Evolutionary conservation across 208 protist species (phyloP).

Genomic region (Leishmania amazonensis): DNA sequence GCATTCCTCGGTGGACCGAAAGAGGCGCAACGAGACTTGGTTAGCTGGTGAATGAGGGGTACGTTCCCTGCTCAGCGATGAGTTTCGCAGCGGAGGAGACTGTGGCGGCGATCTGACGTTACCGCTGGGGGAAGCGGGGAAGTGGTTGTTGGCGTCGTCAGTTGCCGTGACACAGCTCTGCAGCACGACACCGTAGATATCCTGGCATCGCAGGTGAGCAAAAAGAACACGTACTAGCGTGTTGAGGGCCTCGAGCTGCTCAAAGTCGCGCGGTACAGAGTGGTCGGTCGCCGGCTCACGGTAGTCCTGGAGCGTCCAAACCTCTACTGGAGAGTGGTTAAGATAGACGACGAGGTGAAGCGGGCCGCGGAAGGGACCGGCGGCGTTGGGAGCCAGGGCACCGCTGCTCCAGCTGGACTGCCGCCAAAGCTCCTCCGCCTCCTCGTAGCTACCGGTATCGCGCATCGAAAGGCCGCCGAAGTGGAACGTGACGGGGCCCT

Average conservation of each 20-base stretch:
- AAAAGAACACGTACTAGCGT: slow-evolving; percentile 47
- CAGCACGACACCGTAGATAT: slow-evolving; percentile 41
- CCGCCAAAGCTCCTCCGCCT: slow-evolving; percentile 42
- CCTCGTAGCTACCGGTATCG: slow-evolving; percentile 40
- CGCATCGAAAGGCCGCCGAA: slow-evolving; percentile 47
- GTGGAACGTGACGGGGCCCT: slow-evolving; percentile 31
- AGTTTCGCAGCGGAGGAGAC: slow-evolving; percentile 7
- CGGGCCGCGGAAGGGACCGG: slow-evolving; percentile 30
- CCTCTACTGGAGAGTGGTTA: slow-evolving; percentile 37
- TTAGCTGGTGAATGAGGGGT: slow-evolving; percentile 21
- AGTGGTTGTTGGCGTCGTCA: slow-evolving; percentile 14
- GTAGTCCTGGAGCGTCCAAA: slow-evolving; percentile 56
- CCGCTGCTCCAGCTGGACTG: slow-evolving; percentile 8
- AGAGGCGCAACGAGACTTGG: slow-evolving; percentile 27
- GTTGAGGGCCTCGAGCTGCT: slow-evolving; percentile 49
- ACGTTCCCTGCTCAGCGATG: slow-evolving; percentile 12
- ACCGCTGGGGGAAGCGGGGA: not conserved
- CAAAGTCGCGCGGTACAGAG: slow-evolving; percentile 37
- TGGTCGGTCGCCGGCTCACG: slow-evolving; percentile 40
- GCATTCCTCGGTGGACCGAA: slow-evolving; percentile 18
- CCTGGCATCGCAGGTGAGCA: slow-evolving; percentile 38
- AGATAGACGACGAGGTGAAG: slow-evolving; percentile 44
- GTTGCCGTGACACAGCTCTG: slow-evolving; percentile 31
- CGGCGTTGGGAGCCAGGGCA: not conserved
- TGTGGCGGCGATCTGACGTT: slow-evolving; percentile 8